Percentiles rank a stretch among this genome's conserved stretches.
phyloP scores from a whole-genome alignment of 257 asterid species.

The Marsdenia floribunda region DNA sequence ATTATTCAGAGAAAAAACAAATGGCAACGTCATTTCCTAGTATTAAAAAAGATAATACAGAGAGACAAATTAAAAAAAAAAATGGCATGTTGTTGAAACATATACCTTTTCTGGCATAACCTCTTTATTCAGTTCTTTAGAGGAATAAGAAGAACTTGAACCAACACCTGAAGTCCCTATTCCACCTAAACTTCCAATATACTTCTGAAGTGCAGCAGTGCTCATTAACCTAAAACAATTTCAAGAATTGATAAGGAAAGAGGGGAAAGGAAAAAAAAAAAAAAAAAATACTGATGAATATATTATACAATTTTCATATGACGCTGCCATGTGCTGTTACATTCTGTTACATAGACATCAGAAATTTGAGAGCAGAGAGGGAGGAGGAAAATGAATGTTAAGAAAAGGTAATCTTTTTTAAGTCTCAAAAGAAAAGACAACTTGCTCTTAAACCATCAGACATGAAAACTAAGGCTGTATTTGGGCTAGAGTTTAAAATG shows the following conservation, averaged over 20 bases:
- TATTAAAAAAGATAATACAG: background rate
- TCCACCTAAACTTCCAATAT: constrained; percentile 90
- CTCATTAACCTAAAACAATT: constrained; percentile 59
- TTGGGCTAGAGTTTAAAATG: too few relatives aligned
- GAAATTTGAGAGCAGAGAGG: background rate
- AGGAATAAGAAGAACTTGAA: constrained; percentile 78
- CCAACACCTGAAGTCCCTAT: constrained; percentile 95
- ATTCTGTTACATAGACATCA: background rate
- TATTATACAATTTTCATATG: background rate
- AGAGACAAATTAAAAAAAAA: background rate
- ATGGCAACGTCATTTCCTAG: background rate
- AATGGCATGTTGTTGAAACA: constrained; percentile 2
- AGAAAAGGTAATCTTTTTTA: background rate
- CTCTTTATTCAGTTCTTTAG: constrained; percentile 86
- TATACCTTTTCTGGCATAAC: constrained; percentile 80
- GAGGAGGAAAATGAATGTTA: background rate
- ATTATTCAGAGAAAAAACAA: background rate
- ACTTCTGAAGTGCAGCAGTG: constrained; percentile 86
- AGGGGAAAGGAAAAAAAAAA: background rate
- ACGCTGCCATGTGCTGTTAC: background rate
- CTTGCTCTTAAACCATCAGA: background rate
- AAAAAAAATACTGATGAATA: background rate
- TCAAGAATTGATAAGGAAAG: constrained; percentile 10
- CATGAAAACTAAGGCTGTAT: background rate
- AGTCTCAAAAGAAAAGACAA: background rate